Evolutionary conservation across 768 basidiomycete species (phyloP), one percentile per base, ranked within the genome.

Genomic region (Mycena latifolia): DNA sequence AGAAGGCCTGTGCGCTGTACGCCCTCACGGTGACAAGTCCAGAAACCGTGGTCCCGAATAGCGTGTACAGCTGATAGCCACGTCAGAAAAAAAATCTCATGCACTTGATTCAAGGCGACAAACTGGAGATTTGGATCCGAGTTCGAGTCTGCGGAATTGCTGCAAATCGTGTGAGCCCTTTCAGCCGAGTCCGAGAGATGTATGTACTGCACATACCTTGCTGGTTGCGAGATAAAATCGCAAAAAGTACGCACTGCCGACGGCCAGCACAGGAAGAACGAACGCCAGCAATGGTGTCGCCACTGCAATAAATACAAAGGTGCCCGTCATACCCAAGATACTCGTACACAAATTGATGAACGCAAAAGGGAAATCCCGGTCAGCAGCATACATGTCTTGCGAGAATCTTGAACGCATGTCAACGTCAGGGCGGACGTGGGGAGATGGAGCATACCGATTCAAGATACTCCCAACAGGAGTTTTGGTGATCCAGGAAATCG

Each of bases 281-380:
- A 65, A 39, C 14, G 52, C 57, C 11, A 59, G 50, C 51, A 59
- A 39, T 25, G 63, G 63, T 29, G 51, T 47, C 41, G 63, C 63
- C 31, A 65, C 46, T 22, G 41, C 33, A 17, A 65, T 65, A 45
- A 65, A 58, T n/a, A 65, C 63, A 15, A 65, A 65, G 41, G 63
- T 58, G n/a, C 63, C 63, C 15, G 27, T 20, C 39, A 53, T 46
- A 27, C 43, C 43, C 29, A 58, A 37, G 24, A 57, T 41, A 45
- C n/a, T 53, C 33, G 33, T 28, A 41, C 27, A 17, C 24, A 55
- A 39, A n/a, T 55, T 37, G 46, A 52, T 27, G 57, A 28, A 57
- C 0, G 55, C 63, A 31, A 41, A 64, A 43, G 63, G 37, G 29
- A 57, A 65, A 10, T 65, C 57, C 31, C 24, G 41, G 24, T 65